These are phyloP conservation scores for Colletotrichum orbiculare DNA, from an alignment of 2,329 filamentous ascomycete species.

Conservation along the genomic window DNA sequence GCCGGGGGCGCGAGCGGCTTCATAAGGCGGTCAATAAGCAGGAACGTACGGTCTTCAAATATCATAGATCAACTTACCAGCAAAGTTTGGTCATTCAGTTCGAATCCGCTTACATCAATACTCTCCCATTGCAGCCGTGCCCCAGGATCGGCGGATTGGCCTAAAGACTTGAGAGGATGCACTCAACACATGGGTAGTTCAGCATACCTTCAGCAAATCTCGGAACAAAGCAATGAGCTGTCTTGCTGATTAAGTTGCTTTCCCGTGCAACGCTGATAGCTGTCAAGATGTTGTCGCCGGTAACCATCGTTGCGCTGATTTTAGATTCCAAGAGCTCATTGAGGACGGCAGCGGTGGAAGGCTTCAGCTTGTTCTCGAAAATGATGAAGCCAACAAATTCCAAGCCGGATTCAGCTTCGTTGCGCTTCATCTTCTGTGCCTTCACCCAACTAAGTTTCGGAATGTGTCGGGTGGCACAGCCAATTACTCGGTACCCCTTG, in stretches of 20 bases:
- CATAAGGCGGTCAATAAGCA: slow-evolving; percentile 25
- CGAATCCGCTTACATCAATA: slow-evolving; percentile 85
- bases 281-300: slow-evolving; percentile 96
- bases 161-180: slow-evolving; percentile 42
- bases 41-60: slow-evolving; percentile 1
- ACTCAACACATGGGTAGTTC: slow-evolving; percentile 4
- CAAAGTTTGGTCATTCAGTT: slow-evolving; percentile 82
- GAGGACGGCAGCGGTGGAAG: slow-evolving; percentile 83
- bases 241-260: slow-evolving; percentile 82
- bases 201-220: slow-evolving; percentile 78
- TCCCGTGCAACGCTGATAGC: slow-evolving; percentile 95
- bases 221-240: slow-evolving; percentile 91
- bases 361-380: slow-evolving; percentile 98
- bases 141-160: slow-evolving; percentile 77
- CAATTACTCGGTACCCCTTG: slow-evolving; percentile 95
- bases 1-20: slow-evolving; percentile 78
- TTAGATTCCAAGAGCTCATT: slow-evolving; percentile 84
- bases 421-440: slow-evolving; percentile 90
- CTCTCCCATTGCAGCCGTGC: slow-evolving; percentile 89
- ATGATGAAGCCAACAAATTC: slow-evolving; percentile 97
- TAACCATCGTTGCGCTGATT: slow-evolving; percentile 95
- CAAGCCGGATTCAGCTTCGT: slow-evolving; percentile 84
- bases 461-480: slow-evolving; percentile 89
- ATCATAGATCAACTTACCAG: slow-evolving; percentile 59
- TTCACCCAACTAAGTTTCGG: slow-evolving; percentile 92